Percentiles rank a stretch among this genome's conserved stretches.
These are phyloP conservation scores for Ceraceosorus guamensis DNA, from an alignment of 1,284 basidiomycete genomes.

Conservation along the genomic window DNA sequence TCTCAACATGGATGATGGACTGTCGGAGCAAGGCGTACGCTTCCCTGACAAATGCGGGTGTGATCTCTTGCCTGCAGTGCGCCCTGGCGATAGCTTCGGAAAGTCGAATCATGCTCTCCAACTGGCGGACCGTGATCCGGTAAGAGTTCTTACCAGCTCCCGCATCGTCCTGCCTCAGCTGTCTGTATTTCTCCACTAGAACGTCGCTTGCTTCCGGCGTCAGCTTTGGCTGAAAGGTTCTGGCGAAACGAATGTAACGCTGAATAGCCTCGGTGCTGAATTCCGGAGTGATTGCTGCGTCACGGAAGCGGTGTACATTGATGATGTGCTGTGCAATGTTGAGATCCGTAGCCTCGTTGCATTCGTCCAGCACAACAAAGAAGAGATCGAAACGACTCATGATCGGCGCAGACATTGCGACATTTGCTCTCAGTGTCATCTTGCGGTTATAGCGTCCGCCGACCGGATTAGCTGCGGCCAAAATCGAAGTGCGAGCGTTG, in stretches of 20 bases:
- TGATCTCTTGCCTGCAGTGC: slow-evolving; percentile 74
- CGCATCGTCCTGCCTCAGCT: slow-evolving; percentile 84
- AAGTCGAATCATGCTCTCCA: slow-evolving; percentile 94
- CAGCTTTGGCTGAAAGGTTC: slow-evolving; percentile 80
- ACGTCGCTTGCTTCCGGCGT: slow-evolving; percentile 86
- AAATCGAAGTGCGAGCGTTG: slow-evolving; percentile 93
- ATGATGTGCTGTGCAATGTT: slow-evolving; percentile 96
- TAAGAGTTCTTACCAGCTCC: slow-evolving; percentile 66
- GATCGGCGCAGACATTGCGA: slow-evolving; percentile 96
- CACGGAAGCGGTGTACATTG: slow-evolving; percentile 90
- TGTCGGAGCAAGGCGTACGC: slow-evolving; percentile 87
- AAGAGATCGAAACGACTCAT: slow-evolving; percentile 99
- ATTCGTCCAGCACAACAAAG: slow-evolving; percentile 97
- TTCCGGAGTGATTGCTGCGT: slow-evolving; percentile 88
- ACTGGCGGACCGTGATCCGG: slow-evolving; percentile 88
- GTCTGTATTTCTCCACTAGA: slow-evolving; percentile 90
- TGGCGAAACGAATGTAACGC: slow-evolving; percentile 89
- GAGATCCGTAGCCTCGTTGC: slow-evolving; percentile 83
- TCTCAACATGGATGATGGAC: slow-evolving; percentile 98
- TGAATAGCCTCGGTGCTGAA: slow-evolving; percentile 95
- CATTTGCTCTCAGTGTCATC: slow-evolving; percentile 84
- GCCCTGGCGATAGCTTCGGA: slow-evolving; percentile 95
- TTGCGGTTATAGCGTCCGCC: slow-evolving; percentile 95
- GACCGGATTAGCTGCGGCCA: slow-evolving; percentile 95
- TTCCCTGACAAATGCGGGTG: slow-evolving; percentile 83